Evolutionary conservation across 2,329 filamentous ascomycete genomes (phyloP).

Genomic region (Hysterium pulicare): DNA sequence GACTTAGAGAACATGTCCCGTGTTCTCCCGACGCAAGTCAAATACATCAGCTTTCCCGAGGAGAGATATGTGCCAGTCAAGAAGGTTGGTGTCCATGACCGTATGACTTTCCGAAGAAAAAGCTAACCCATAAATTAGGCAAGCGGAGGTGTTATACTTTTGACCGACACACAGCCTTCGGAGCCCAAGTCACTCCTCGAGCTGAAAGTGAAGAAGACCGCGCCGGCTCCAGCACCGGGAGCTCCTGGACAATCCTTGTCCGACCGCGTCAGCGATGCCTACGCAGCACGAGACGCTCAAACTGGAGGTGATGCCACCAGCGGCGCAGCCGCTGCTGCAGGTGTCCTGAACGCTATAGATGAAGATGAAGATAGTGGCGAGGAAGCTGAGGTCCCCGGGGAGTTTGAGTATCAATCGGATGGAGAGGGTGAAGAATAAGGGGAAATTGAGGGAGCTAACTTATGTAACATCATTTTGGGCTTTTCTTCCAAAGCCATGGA

Average conservation of each 20-base stretch:
- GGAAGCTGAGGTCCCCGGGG: constrained; percentile 66
- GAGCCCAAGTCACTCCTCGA: constrained; percentile 81
- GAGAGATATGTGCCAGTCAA: constrained; percentile 91
- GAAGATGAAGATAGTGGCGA: constrained; percentile 74
- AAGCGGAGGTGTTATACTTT: constrained; percentile 88
- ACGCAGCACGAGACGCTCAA: constrained; percentile 7
- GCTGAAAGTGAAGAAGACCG: constrained; percentile 82
- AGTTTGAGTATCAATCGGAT: constrained; percentile 78
- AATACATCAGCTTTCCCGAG: constrained; percentile 89
- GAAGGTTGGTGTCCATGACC: constrained; percentile 60
- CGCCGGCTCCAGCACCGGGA: constrained; percentile 45
- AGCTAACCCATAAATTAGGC: constrained; percentile 54
- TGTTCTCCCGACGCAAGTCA: constrained; percentile 86
- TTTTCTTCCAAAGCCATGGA: constrained; percentile 7
- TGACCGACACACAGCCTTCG: constrained; percentile 76
- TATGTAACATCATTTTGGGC: constrained; percentile 27
- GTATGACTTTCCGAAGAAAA: background rate
- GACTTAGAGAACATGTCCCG: constrained; percentile 96
- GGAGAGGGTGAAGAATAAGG: constrained; percentile 46
- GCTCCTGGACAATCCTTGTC: constrained; percentile 33
- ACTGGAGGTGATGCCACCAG: constrained; percentile 18
- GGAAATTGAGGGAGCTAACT: constrained; percentile 5
- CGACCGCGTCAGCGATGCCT: constrained; percentile 24
- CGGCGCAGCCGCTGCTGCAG: constrained; percentile 69
- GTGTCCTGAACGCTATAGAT: constrained; percentile 80